Evolutionary conservation across 2,329 filamentous ascomycete genomes (phyloP), one percentile per base, ranked within the genome.

Genomic region (Ophiocordyceps camponoti-floridani): DNA sequence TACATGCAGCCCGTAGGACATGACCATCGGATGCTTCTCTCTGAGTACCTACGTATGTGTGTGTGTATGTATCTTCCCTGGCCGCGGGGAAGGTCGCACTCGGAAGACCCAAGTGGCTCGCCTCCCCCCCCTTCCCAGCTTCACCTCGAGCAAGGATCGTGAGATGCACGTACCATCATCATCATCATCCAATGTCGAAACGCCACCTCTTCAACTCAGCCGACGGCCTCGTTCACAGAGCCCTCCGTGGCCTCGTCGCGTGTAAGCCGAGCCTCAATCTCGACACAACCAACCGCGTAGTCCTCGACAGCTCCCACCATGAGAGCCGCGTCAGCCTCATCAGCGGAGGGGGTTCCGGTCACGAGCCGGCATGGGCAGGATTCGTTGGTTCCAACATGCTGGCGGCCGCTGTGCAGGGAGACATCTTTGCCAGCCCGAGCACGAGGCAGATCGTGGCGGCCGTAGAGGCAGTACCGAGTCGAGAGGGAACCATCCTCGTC

Each of bases 371-470:
- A 49, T 79, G 75, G 69, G 65, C 72, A 2, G 76, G 76, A 45
- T 80, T 79, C 51, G 77, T 81, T 2, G 77, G 77, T 45, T 55
- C 60, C 46, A 77, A 76, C 54, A 66, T 79, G 59, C 67, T 81
- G n/a, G 66, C 73, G 2, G 75, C 74, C 4, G 70, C 75, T 5
- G 76, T 76, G 4, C 68, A 66, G 4, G 77, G 77, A 40, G 73
- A 78, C 53, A 72, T 81, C 50, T 81, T 81, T 50, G 76, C 77
- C 14, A 75, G 69, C 7, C 77, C 77, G 0, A 76, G 71, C 47
- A 75, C 76, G 11, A 74, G 72, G 47, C 77, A 81, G 58, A 75
- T 81, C 45, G 56, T 77, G 9, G 69, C 75, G 1, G 75, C 68
- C 6, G 68, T 80, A 38, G 68, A 72, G 44, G 64, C 66, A 41